Evolutionary conservation across 2,329 filamentous ascomycete genomes (phyloP).

Genomic region (Didymella pinodella): DNA sequence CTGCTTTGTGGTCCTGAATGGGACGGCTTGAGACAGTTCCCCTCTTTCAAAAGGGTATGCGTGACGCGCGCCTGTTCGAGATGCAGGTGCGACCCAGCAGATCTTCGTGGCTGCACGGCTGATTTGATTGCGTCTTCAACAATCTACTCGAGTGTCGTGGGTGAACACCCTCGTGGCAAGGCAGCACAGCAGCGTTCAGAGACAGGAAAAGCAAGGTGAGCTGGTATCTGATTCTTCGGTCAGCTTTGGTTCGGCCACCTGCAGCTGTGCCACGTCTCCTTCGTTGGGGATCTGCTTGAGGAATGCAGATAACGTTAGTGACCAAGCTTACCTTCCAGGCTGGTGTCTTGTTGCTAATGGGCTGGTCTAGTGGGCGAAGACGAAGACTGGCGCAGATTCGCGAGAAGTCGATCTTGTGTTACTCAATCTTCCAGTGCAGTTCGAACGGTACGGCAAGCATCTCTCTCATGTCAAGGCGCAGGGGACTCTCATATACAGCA

Average conservation of each 20-base stretch:
- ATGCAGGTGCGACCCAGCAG: slow-evolving; percentile 12
- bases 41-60: slow-evolving; percentile 10
- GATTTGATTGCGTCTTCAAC: slow-evolving; percentile 5
- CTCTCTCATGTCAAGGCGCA: slow-evolving; percentile 31
- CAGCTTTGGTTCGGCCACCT: slow-evolving; percentile 17
- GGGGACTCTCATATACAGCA: slow-evolving; percentile 42
- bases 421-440: slow-evolving; percentile 33
- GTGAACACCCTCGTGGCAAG: slow-evolving; percentile 17
- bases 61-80: slow-evolving; percentile 10
- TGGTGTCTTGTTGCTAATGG: slow-evolving; percentile 5
- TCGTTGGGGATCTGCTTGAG: slow-evolving; percentile 17
- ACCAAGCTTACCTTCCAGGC: slow-evolving; percentile 14
- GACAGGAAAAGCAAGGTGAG: slow-evolving; percentile 26
- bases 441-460: slow-evolving; percentile 31
- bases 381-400: slow-evolving; percentile 5
- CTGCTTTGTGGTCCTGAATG: slow-evolving; percentile 12
- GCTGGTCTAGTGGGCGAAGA: slow-evolving; percentile 1
- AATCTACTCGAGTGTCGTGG: slow-evolving; percentile 1
- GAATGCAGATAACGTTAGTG: slow-evolving; percentile 15
- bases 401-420: slow-evolving; percentile 25
- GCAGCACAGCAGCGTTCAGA: slow-evolving; percentile 5
- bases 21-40: slow-evolving; percentile 16
- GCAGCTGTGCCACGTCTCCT: slow-evolving; percentile 20
- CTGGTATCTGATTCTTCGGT: slow-evolving; percentile 31
- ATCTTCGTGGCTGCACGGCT: slow-evolving; percentile 11